Evolutionary conservation across 257 asterid species (phyloP), one percentile per base, ranked within the genome.

Genomic region (Solanum arcanum): DNA sequence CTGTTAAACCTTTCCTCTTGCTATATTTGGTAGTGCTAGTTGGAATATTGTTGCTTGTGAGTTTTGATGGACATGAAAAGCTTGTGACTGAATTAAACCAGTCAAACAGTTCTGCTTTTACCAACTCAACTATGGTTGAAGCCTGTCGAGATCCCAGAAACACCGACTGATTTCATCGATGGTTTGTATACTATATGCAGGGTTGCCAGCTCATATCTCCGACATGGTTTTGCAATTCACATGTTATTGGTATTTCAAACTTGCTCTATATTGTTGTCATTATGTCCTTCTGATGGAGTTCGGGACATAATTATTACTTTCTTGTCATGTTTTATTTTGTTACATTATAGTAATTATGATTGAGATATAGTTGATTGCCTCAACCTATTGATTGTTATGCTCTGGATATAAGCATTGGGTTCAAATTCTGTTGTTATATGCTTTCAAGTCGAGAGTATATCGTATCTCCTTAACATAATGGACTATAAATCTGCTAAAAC

Each of bases 81-180:
- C 94, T 97, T 25, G 98, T 95, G 70, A 92, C 96, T 88, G 99
- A 97, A 75, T 95, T 97, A 87, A 90, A 94, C 72, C 90, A 91
- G 85, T 92, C 97, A 15, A 97, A 94, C 75, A 94, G 97, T 91
- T 86, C 94, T 35, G 96, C 95, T 12, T 94, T 96, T 35, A 78
- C 99, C 99, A 44, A 97, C 98, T 77, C 98, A 97, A 91, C 91
- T 97, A 8, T 90, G 99, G 90, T 97, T 98, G 98, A 95, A 88
- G 88, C 99, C 98, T 20, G 90, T 88, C 86, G 94, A 93, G 59
- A 90, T 93, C 59, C 98, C 97, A 3, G 94, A 91, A 68, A 69
- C 91, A n/a, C 98, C 95, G 1, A 92, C 93, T 1, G 98, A 97
- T 92, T 97, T 97, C 84, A 35, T 97, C 64, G 98, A 97, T 56